Evolutionary conservation across 148 eudicot genomes (phyloP), one percentile per base, ranked within the genome.

Genomic region (Rhododendron mucronatum): DNA sequence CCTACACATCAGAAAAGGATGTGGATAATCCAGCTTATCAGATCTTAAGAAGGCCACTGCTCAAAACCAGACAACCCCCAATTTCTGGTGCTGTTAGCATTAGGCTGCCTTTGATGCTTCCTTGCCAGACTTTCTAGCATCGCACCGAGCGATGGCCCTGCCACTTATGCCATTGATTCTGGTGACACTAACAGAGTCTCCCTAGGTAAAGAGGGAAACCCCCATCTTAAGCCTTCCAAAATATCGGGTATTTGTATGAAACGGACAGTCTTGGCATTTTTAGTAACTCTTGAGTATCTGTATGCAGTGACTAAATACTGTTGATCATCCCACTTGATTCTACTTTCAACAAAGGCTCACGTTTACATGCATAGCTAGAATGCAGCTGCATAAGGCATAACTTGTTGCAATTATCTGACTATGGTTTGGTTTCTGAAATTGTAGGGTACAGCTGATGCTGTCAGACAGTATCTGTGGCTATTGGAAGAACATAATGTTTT

Each of bases 381-480:
- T 61, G 89, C 85, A 87, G 78, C 33, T 59, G 28, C 14, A 26
- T 26, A 3, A 67, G 28, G 74, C 74, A 67, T n/a, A 67, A 11
- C 33, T 67, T 67, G 16, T 26, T 67, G 28, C 4, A 0, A 26
- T n/a, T n/a, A 11, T 67, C 74, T 67, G 74, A 10, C 15, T 26
- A 67, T 67, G 33, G 35, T 67, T 67, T 67, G 74, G 33, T 67
- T 11, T 26, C 4, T 2, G 74, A 67, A 67, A 67, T 67, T n/a
- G 3, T 89, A 95, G 96, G 99, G 98, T 65, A 96, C 99, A 63
- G 99, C 98, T 82, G 98, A 95, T 94, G 98, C 98, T 50, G 98
- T 95, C 63, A 93, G 98, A 81, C 98, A 95, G 69, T 95, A 91
- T 76, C 74, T 93, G 79, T 95, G 98, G 99, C 91, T 96, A 35